phyloP scores from a whole-genome alignment of 2,329 filamentous ascomycete genomes.

The Sporothrix inflata region DNA sequence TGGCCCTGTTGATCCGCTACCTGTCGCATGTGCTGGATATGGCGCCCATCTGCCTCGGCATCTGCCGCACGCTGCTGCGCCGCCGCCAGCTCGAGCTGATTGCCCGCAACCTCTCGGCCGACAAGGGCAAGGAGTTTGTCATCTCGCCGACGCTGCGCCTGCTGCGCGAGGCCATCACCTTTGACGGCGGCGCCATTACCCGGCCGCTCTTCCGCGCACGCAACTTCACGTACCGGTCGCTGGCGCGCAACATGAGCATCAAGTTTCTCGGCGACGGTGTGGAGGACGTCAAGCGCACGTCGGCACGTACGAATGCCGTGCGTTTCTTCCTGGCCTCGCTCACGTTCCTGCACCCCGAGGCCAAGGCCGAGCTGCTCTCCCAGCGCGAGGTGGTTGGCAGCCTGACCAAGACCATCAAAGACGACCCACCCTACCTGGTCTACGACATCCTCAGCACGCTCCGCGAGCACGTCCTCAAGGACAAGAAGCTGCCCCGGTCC shows the following conservation, averaged over 20 bases:
- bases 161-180: conserved; percentile 79
- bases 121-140: conserved; percentile 82
- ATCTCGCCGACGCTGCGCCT: conserved; percentile 87
- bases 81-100: conserved; percentile 80
- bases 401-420: conserved; percentile 75
- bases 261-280: conserved; percentile 59
- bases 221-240: conserved; percentile 75
- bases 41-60: conserved; percentile 71
- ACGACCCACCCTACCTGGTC: conserved; percentile 76
- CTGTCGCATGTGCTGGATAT: conserved; percentile 76
- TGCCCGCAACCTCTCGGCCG: conserved; percentile 75
- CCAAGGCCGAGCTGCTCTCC: conserved; percentile 81
- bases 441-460: conserved; percentile 74
- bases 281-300: conserved; percentile 71
- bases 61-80: conserved; percentile 82
- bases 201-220: conserved; percentile 76
- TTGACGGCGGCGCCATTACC: conserved; percentile 83
- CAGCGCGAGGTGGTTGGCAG: conserved; percentile 71
- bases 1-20: conserved; percentile 80
- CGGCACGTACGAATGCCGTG: conserved; percentile 80
- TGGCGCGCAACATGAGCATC: conserved; percentile 81
- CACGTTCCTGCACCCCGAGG: conserved; percentile 73
- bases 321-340: conserved; percentile 79
- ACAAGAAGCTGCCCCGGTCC: conserved; percentile 71
- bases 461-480: conserved; percentile 71